A percentile compares a stretch with the other conserved stretches of the same genome.
phyloP scores from a whole-genome alignment of 2,329 filamentous ascomycete species.

The Colletotrichum sp. region DNA sequence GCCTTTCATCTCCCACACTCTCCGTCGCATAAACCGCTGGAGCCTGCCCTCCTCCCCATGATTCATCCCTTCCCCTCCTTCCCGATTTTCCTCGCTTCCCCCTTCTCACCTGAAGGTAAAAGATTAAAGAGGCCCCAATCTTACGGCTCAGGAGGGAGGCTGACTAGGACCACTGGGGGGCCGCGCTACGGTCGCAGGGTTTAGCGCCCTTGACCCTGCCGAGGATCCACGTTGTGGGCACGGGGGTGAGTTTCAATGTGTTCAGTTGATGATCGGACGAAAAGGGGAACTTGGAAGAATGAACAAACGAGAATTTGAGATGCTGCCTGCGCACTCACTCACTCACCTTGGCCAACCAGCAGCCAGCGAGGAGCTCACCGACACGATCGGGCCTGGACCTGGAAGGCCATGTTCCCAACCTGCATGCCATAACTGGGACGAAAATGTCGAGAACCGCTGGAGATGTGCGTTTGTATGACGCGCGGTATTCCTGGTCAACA shows the following conservation, averaged over 20 bases:
- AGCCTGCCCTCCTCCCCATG: not conserved
- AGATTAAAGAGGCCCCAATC: not conserved
- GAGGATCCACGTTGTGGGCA: slow-evolving; percentile 12
- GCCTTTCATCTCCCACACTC: slow-evolving; percentile 6
- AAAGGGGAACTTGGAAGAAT: not conserved
- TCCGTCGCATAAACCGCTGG: not conserved
- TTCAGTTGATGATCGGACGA: slow-evolving; percentile 15
- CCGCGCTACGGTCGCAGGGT: not conserved
- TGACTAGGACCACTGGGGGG: not conserved
- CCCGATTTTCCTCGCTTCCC: not conserved
- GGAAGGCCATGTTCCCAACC: not conserved
- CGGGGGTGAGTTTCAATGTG: slow-evolving; percentile 10
- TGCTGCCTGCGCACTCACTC: not conserved
- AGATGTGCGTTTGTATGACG: not conserved
- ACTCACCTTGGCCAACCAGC: not conserved
- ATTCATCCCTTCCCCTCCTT: not conserved
- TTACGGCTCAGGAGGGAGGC: slow-evolving; percentile 3
- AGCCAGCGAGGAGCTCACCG: not conserved
- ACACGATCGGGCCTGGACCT: not conserved
- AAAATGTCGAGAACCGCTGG: not conserved
- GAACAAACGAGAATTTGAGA: not conserved
- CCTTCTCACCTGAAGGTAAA: slow-evolving; percentile 3
- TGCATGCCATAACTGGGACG: not conserved
- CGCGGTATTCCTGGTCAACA: not conserved
- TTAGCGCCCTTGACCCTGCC: slow-evolving; percentile 18